A percentile compares a stretch with the other conserved stretches of the same genome.
These are phyloP conservation scores for Pugionium cornutum DNA, from an alignment of 345 rosid genomes.

Conservation along the genomic window DNA sequence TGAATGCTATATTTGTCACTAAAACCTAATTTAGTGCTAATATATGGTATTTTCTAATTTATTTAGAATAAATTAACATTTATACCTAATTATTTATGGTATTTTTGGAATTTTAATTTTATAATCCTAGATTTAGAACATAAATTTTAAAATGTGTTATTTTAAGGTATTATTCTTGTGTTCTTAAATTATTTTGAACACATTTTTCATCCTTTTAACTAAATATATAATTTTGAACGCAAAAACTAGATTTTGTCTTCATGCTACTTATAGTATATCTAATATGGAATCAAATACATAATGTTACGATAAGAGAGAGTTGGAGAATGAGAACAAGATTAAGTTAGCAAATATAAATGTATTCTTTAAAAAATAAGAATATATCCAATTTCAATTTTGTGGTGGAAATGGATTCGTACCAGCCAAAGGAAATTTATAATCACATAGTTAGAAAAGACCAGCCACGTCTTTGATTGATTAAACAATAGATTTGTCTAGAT, in stretches of 20 bases:
- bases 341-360: slow-evolving; percentile 1
- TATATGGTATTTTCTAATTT: too few relatives aligned
- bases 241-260: background rate
- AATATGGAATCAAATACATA: background rate
- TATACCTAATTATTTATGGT: too few relatives aligned
- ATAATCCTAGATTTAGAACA: too few relatives aligned
- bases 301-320: slow-evolving; percentile 10
- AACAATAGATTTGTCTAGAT: slow-evolving; percentile 28
- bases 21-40: too few relatives aligned
- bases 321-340: slow-evolving; percentile 21
- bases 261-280: background rate
- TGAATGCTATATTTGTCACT: too few relatives aligned
- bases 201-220: background rate
- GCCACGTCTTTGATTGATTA: slow-evolving; percentile 32
- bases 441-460: slow-evolving; percentile 14
- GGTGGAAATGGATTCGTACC: slow-evolving; percentile 35
- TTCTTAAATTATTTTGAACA: too few relatives aligned
- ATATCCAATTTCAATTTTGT: slow-evolving; percentile 23
- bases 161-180: too few relatives aligned
- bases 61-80: too few relatives aligned
- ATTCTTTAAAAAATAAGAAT: slow-evolving; percentile 4
- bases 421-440: slow-evolving; percentile 17
- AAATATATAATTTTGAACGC: background rate
- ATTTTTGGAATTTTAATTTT: too few relatives aligned
- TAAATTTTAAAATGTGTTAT: too few relatives aligned